Evolutionary conservation across 2,329 filamentous ascomycete genomes (phyloP).

Genomic region (Fusarium ambrosium): DNA sequence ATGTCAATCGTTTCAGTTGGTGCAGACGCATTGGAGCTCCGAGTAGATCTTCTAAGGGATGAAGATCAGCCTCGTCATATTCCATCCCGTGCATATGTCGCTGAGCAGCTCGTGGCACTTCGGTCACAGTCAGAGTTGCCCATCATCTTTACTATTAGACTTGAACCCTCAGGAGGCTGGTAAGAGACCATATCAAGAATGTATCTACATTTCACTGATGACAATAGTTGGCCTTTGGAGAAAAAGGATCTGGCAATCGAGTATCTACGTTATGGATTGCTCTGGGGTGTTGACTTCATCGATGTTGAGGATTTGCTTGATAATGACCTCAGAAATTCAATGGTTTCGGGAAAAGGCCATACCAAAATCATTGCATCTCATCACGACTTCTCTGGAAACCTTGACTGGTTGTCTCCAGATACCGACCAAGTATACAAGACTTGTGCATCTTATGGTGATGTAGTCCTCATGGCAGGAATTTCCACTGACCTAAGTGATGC

Average conservation of each 20-base stretch:
- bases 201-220: neutral
- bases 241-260: neutral
- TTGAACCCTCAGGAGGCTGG: constrained; percentile 24
- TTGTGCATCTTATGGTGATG: constrained; percentile 23
- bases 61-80: neutral
- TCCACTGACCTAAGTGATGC: constrained; percentile 18
- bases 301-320: constrained; percentile 22
- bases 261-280: constrained; percentile 15
- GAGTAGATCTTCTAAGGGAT: constrained; percentile 19
- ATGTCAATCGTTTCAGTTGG: constrained; percentile 33
- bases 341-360: constrained; percentile 4
- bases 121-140: constrained; percentile 24
- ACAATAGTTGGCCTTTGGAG: constrained; percentile 14
- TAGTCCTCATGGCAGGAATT: constrained; percentile 28
- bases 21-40: constrained; percentile 26
- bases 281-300: constrained; percentile 28
- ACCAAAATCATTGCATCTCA: constrained; percentile 24
- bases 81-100: constrained; percentile 21
- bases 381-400: constrained; percentile 21
- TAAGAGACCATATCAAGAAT: neutral
- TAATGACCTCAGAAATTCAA: neutral
- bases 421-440: neutral
- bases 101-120: constrained; percentile 19
- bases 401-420: constrained; percentile 18
- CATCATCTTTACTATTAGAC: constrained; percentile 26